Conservation (phyloP, 352 stramenopile species). For the Blastocystis sp. region DNA sequence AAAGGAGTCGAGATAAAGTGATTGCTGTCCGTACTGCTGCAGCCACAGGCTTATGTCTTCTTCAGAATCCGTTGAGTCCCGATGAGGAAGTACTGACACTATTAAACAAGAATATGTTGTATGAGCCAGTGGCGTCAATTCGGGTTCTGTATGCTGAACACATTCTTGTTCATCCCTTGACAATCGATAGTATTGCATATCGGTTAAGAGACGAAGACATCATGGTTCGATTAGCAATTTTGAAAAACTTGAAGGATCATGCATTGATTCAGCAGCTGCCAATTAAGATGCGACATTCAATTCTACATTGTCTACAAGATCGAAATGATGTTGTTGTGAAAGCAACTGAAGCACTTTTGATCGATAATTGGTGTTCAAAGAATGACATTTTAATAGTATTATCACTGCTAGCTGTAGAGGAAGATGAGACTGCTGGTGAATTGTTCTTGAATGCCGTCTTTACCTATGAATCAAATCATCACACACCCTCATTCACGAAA, state of each 20-base stretch:
- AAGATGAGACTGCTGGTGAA: background rate
- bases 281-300: background rate
- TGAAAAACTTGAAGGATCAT: constrained; percentile 47
- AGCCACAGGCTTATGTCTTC: constrained; percentile 12
- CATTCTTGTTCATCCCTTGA: constrained; percentile 32
- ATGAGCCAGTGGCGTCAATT: constrained; percentile 8
- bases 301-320: constrained; percentile 29
- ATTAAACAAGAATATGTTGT: constrained; percentile 23
- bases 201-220: constrained; percentile 9
- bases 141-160: background rate
- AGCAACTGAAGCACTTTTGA: background rate
- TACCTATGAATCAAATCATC: background rate
- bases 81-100: background rate
- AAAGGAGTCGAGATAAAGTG: constrained; percentile 39
- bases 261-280: constrained; percentile 4
- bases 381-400: background rate
- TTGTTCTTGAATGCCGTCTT: constrained; percentile 20
- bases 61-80: background rate
- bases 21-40: constrained; percentile 15
- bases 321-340: constrained; percentile 41
- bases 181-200: background rate
- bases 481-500: background rate
- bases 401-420: constrained; percentile 18
- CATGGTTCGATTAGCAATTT: background rate
- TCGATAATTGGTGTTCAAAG: background rate